Conservation (phyloP, 106 monocot genomes). For the Narthecium ossifragum region DNA sequence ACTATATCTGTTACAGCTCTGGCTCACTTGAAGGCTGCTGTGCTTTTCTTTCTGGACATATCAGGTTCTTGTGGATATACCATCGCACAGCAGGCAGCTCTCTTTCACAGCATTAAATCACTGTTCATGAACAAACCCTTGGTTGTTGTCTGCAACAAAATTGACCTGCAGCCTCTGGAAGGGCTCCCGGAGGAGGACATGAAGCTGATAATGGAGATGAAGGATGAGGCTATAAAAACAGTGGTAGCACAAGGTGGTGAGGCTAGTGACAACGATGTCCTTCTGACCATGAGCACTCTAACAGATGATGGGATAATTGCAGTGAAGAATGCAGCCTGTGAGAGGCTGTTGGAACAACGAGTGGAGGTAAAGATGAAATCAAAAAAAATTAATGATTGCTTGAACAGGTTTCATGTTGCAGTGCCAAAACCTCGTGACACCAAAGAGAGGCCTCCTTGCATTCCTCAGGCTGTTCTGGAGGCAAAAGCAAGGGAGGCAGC, state of each 20-base stretch:
- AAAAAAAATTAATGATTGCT: constrained; percentile 76
- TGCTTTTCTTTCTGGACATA: constrained; percentile 90
- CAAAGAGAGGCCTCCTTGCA: constrained; percentile 84
- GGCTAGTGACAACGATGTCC: constrained; percentile 46
- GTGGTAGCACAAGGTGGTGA: constrained; percentile 52
- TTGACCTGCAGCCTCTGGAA: constrained; percentile 84
- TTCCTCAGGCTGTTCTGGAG: constrained; percentile 80
- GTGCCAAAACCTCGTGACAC: constrained; percentile 83
- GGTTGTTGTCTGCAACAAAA: constrained; percentile 93
- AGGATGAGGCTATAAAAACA: constrained; percentile 72
- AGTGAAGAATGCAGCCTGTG: constrained; percentile 93
- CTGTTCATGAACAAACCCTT: constrained; percentile 92
- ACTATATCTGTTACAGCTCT: constrained; percentile 90
- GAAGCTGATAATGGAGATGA: constrained; percentile 90
- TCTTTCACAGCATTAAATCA: constrained; percentile 88
- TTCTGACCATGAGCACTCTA: constrained; percentile 85
- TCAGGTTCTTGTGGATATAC: constrained; percentile 96
- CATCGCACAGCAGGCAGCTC: constrained; percentile 78
- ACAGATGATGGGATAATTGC: constrained; percentile 89
- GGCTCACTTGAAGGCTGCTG: constrained; percentile 72
- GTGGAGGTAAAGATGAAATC: constrained; percentile 93
- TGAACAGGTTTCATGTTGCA: constrained; percentile 96
- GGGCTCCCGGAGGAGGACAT: constrained; percentile 73
- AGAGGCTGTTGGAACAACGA: constrained; percentile 75
- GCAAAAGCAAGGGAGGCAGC: constrained; percentile 38